Evolutionary conservation across 768 basidiomycete species (phyloP).

Genomic region (Suillus variegatus): DNA sequence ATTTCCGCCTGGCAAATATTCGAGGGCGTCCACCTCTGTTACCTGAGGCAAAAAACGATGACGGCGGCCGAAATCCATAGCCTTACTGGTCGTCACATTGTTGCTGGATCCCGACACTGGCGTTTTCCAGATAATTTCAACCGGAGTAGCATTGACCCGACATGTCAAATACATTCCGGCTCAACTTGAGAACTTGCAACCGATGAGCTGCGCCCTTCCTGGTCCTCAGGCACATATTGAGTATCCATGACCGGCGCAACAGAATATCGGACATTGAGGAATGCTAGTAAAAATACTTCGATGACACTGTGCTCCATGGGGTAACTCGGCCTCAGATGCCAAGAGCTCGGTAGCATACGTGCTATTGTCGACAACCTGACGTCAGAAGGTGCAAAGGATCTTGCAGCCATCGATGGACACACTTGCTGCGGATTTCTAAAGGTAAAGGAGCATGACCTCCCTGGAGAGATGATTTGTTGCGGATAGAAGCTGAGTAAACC

Average conservation of each 20-base stretch:
- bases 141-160: not conserved
- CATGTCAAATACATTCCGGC: not conserved
- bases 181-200: not conserved
- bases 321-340: not conserved
- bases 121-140: not conserved
- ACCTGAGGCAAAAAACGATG: not conserved
- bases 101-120: not conserved
- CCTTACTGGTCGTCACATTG: not conserved
- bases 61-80: not conserved
- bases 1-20: slow-evolving; percentile 50
- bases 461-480: not conserved
- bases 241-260: not conserved
- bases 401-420: not conserved
- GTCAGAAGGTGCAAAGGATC: not conserved
- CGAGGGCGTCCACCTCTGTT: slow-evolving; percentile 49
- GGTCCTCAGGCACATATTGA: not conserved
- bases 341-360: not conserved
- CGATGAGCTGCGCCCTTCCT: not conserved
- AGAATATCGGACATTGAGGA: not conserved
- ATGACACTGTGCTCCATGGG: not conserved
- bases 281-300: not conserved
- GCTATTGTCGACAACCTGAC: not conserved
- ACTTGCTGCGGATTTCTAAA: not conserved
- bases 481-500: not conserved
- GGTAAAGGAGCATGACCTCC: not conserved